Evolutionary conservation across 2,329 filamentous ascomycete genomes (phyloP).

Genomic region (Colletotrichum spaethianum): DNA sequence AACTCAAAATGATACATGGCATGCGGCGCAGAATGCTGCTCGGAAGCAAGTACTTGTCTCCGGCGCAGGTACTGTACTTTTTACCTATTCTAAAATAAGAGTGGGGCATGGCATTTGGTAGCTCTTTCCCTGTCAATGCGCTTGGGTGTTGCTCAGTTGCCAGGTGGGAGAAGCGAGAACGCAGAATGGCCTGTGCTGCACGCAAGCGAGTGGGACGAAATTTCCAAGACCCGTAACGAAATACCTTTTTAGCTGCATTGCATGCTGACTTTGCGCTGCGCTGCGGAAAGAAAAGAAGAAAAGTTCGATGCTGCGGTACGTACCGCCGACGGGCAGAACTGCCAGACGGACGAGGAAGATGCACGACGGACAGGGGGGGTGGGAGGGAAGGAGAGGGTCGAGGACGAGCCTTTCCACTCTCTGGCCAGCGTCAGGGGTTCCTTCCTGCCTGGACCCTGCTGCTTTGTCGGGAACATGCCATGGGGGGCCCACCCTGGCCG

Average conservation of each 20-base stretch:
- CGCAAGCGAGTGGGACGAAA: conserved; percentile 40
- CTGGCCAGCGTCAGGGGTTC: conserved; percentile 28
- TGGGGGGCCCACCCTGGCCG: conserved; percentile 23
- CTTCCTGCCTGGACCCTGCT: conserved; percentile 33
- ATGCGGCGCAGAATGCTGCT: neutral
- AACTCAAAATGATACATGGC: too few species aligned
- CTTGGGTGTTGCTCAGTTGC: conserved; percentile 27
- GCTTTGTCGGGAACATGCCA: conserved; percentile 36
- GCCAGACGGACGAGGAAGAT: conserved; percentile 1
- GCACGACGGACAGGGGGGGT: neutral
- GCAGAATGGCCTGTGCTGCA: conserved; percentile 36
- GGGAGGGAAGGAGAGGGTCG: neutral
- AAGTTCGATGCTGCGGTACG: neutral
- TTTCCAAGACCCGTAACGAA: conserved; percentile 37
- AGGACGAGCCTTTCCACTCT: conserved; percentile 36
- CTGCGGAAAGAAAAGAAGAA: neutral
- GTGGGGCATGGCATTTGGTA: conserved; percentile 22
- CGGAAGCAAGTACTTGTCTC: neutral
- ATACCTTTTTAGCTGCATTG: conserved; percentile 22
- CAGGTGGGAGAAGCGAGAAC: conserved; percentile 18
- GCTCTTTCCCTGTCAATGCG: conserved; percentile 33
- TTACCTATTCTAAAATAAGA: conserved; percentile 6
- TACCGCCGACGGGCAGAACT: neutral
- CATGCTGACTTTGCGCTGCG: neutral
- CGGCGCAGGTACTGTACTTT: conserved; percentile 3